Conservation (phyloP, 73 alveolate species). For the Paramecium biaurelia region DNA sequence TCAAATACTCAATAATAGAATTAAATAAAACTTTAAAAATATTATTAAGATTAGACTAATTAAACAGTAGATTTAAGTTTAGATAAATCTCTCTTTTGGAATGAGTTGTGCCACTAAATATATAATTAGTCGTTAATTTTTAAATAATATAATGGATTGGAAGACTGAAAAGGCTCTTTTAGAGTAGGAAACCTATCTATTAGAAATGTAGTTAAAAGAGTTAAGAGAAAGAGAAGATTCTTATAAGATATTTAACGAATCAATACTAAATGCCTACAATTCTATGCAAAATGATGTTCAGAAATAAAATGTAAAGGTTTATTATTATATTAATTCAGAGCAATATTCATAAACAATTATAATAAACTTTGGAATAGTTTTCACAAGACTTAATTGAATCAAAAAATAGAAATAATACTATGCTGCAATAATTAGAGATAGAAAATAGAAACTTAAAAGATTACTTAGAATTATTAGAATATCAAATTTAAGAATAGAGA, state of each 20-base stretch:
- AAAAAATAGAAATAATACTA: background rate
- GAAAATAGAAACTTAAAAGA: background rate
- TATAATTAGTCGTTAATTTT: constrained; percentile 16
- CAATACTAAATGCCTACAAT: constrained; percentile 23
- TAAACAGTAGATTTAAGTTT: background rate
- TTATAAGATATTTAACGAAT: background rate
- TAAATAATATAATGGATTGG: constrained; percentile 29
- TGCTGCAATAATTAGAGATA: background rate
- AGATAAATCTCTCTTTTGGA: background rate
- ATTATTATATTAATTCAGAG: background rate
- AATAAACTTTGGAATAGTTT: background rate
- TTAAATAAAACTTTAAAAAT: background rate
- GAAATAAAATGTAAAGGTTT: constrained; percentile 16
- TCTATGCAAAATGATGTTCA: background rate
- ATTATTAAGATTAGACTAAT: background rate
- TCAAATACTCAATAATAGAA: background rate
- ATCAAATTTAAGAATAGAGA: background rate
- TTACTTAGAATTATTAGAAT: background rate
- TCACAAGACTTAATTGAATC: constrained; percentile 15
- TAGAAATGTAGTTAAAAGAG: constrained; percentile 10
- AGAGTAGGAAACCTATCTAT: background rate
- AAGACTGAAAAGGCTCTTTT: constrained; percentile 7
- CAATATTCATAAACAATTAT: background rate
- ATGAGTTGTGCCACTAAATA: background rate
- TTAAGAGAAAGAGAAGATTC: background rate